Conservation (phyloP, 2,329 filamentous ascomycete species). For the Colletotrichum abscissum region DNA sequence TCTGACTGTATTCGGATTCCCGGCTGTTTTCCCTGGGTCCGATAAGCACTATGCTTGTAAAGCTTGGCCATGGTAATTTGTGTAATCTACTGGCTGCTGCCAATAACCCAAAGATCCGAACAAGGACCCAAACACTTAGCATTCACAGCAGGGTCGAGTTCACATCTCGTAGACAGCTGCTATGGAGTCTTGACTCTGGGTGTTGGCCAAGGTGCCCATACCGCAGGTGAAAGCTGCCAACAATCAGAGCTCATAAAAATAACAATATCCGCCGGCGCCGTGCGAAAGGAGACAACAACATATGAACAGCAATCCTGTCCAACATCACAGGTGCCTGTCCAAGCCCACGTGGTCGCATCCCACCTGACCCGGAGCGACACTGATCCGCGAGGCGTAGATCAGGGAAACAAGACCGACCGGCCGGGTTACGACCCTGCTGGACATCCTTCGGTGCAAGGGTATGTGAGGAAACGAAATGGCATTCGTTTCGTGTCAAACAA, state of each 20-base stretch:
- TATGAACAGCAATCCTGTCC: background rate
- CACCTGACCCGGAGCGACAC: constrained; percentile 14
- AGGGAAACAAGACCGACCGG: background rate
- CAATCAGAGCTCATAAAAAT: background rate
- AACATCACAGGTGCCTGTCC: background rate
- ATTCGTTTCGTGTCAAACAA: background rate
- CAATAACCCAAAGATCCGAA: background rate
- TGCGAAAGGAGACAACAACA: background rate
- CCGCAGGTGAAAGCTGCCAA: background rate
- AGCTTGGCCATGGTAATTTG: background rate
- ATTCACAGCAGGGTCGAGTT: background rate
- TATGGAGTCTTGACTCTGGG: background rate
- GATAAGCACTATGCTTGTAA: background rate
- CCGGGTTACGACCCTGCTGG: constrained; percentile 2
- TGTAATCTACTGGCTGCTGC: background rate
- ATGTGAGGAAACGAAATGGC: background rate
- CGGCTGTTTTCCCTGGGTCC: background rate
- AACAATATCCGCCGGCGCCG: background rate
- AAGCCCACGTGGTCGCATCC: background rate
- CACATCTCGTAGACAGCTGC: background rate
- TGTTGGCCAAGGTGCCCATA: background rate
- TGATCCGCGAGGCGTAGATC: constrained; percentile 31
- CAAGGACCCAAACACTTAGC: background rate
- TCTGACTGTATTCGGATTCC: background rate
- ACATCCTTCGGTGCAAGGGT: background rate